Base-by-base conservation (phyloP, 441 rosid genomes). In the Erodium moschatum region DNA sequence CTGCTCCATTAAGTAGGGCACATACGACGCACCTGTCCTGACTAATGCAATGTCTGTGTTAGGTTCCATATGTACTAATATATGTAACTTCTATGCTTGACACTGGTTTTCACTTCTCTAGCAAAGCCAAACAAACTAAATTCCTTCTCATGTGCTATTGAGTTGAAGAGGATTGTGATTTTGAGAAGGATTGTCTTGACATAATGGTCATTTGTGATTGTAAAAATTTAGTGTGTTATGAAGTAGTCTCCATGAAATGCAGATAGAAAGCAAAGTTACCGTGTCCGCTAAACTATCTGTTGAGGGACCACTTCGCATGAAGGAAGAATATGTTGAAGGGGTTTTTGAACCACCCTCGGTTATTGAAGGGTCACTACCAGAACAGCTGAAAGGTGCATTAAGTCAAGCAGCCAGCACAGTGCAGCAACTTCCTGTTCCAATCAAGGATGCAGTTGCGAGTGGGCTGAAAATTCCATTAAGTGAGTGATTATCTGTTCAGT, bases 241-340 rank as follows among this genome's bases (percentile, higher is more conserved):
- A 70, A 75, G 66, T 69, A 54, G 52, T 35, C 73, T 21, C 52
- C 18, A 11, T 72, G 76, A 62, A 67, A 48, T 78, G 85, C 88
- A 90, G 98, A 76, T 92, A 79, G 96, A 90, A 75, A 89, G 84
- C 82, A 90, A 85, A 76, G 42, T 87, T 79, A 63, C 76, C 69
- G 67, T 92, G 67, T 78, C 90, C 24, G 67, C 90, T 52, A 85
- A 70, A 75, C 77, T 92, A 68, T 71, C 89, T 71, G 80, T 90
- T 40, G 97, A 92, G 80, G 98, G 98, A 72, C 96, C 98, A 18
- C 76, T 84, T 69, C 84, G 98, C 72, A 80, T 92, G 84, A 92
- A 81, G 78, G 97, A 90, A 76, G 97, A 89, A 73, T 90, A 86
- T 69, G 67, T 83, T 66, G 97, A 92, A 83, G 97, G 89, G 67